phyloP scores from a whole-genome alignment of 495 filamentous ascomycete genomes.

The Aspergillus diversus region DNA sequence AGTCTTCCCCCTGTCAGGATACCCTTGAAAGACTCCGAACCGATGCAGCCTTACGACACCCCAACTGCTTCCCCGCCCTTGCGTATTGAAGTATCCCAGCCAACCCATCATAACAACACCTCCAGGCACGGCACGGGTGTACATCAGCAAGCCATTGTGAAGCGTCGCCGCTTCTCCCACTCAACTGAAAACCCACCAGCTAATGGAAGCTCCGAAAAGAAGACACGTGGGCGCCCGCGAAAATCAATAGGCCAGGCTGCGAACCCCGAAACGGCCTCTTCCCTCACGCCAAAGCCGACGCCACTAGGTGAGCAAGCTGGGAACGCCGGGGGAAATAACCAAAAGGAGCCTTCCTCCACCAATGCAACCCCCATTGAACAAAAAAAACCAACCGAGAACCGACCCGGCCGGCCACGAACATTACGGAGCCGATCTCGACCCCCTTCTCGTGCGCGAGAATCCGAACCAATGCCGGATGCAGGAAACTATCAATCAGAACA shows the following conservation, averaged over 20 bases:
- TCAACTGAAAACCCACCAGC: slow-evolving; percentile 8
- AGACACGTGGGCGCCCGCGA: slow-evolving; percentile 34
- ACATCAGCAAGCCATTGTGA: slow-evolving; percentile 29
- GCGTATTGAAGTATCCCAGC: slow-evolving; percentile 24
- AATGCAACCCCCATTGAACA: slow-evolving; percentile 23
- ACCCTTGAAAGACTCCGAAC: slow-evolving; percentile 31
- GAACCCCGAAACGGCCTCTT: slow-evolving; percentile 16
- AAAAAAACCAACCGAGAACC: slow-evolving; percentile 10
- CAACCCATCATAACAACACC: slow-evolving; percentile 15
- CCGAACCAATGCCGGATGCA: background rate
- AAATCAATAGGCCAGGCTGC: slow-evolving; percentile 34
- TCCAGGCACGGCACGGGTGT: background rate
- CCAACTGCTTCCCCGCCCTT: slow-evolving; percentile 20
- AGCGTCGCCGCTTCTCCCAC: slow-evolving; percentile 39
- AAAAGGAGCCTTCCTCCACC: slow-evolving; percentile 11
- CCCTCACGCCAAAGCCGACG: slow-evolving; percentile 24
- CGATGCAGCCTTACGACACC: slow-evolving; percentile 2
- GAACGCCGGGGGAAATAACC: slow-evolving; percentile 15
- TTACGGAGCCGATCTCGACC: slow-evolving; percentile 27
- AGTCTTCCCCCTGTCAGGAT: slow-evolving; percentile 29
- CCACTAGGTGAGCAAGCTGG: slow-evolving; percentile 26
- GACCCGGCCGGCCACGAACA: slow-evolving; percentile 18
- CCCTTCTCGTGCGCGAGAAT: slow-evolving; percentile 14
- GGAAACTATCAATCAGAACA: background rate
- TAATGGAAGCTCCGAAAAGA: slow-evolving; percentile 23